These are phyloP conservation scores for Schwanniomyces vanrijiae DNA, from an alignment of 805 yeast species.

Conservation along the genomic window DNA sequence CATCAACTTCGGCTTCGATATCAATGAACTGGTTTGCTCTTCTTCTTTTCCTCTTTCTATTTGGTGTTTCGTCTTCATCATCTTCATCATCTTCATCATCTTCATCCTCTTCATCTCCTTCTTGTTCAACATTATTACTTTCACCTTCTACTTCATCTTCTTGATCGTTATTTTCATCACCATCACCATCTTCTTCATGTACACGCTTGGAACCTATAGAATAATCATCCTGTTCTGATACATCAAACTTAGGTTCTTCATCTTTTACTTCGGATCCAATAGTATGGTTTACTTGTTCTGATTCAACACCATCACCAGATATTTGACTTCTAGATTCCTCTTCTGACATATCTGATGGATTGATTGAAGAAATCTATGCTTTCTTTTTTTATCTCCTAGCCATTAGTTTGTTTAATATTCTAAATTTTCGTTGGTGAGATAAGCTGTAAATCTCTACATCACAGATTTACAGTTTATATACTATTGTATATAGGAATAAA, in stretches of 20 bases:
- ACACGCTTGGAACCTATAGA: conserved; percentile 7
- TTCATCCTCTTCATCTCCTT: conserved; percentile 40
- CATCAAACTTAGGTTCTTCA: conserved; percentile 14
- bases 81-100: conserved; percentile 55
- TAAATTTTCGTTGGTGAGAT: background rate
- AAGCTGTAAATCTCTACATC: background rate
- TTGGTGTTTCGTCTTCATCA: conserved; percentile 49
- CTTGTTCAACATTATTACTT: conserved; percentile 11
- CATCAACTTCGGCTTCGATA: conserved; percentile 97
- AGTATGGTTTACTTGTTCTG: conserved; percentile 5
- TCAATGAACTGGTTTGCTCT: conserved; percentile 84
- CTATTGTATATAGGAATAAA: background rate
- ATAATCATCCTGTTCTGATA: conserved; percentile 2
- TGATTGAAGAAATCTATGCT: conserved; percentile 5
- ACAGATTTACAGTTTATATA: background rate
- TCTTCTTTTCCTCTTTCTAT: conserved; percentile 47
- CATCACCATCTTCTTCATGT: conserved; percentile 8
- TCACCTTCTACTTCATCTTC: conserved; percentile 11
- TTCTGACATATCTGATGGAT: conserved; percentile 9
- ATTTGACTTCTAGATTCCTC: conserved; percentile 6
- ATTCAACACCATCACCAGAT: conserved; percentile 6
- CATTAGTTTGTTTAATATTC: background rate
- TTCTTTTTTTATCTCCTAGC: background rate
- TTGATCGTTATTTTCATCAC: conserved; percentile 12
- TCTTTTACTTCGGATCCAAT: conserved; percentile 8